These are phyloP conservation scores for Pterocarpus macrocarpus DNA, from an alignment of 306 rosid species.

Conservation along the genomic window DNA sequence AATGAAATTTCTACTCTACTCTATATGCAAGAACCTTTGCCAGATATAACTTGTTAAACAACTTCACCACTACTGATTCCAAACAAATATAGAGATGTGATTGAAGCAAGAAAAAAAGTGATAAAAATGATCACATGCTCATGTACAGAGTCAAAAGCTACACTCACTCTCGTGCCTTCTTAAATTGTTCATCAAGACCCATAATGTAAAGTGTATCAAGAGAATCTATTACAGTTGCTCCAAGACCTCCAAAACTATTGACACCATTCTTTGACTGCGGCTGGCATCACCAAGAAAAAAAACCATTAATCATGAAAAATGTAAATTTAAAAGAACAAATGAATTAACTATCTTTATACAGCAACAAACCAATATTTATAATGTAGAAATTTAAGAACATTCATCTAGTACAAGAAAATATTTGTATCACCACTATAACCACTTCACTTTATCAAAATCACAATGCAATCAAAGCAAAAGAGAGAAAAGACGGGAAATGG, in stretches of 20 bases:
- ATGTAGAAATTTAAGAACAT: not conserved
- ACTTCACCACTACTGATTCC: constrained; percentile 17
- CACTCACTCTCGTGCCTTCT: constrained; percentile 92
- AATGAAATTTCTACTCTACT: constrained; percentile 29
- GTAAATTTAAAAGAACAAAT: constrained; percentile 6
- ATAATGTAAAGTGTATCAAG: constrained; percentile 94
- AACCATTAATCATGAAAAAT: constrained; percentile 45
- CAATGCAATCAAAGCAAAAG: too few species aligned
- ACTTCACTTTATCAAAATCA: not conserved
- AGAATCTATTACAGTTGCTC: constrained; percentile 96
- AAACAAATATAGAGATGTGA: constrained; percentile 24
- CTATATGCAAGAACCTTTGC: constrained; percentile 19
- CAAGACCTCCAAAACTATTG: constrained; percentile 99
- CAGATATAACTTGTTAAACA: constrained; percentile 35
- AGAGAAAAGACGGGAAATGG: too few species aligned
- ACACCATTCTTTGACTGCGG: constrained; percentile 93
- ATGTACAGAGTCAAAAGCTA: constrained; percentile 38
- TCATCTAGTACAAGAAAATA: constrained; percentile 20
- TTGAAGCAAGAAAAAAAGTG: constrained; percentile 8
- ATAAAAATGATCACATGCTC: constrained; percentile 12
- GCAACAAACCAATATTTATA: constrained; percentile 5
- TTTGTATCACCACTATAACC: constrained; percentile 8
- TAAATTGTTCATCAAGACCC: constrained; percentile 94
- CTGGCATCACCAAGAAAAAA: constrained; percentile 60
- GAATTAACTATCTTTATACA: not conserved